Evolutionary conservation across 1,139 yeast species (phyloP).

Genomic region (Arxiozyma slooffiae): DNA sequence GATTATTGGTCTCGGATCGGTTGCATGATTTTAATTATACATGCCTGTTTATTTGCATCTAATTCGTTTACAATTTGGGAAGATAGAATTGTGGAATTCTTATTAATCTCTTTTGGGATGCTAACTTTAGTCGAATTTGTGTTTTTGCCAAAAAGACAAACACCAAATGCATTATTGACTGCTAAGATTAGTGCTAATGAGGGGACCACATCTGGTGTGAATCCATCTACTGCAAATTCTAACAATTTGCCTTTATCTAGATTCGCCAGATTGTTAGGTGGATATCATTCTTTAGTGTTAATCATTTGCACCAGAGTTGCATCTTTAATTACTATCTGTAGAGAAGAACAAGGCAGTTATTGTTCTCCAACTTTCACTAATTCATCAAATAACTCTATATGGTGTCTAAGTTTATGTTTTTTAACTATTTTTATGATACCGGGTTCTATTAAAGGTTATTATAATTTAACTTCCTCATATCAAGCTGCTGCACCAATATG

Average conservation of each 20-base stretch:
- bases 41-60: conserved; percentile 69
- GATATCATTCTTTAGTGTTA: conserved; percentile 58
- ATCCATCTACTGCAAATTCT: conserved; percentile 21
- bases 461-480: conserved; percentile 61
- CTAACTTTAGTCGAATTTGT: conserved; percentile 38
- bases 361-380: conserved; percentile 63
- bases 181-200: conserved; percentile 27
- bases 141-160: conserved; percentile 28
- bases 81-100: conserved; percentile 62
- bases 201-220: conserved; percentile 22
- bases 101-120: conserved; percentile 62
- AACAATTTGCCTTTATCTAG: conserved; percentile 25
- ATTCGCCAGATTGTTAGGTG: conserved; percentile 33
- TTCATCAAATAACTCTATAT: conserved; percentile 43
- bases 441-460: conserved; percentile 55
- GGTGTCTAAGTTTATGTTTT: conserved; percentile 50
- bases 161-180: conserved; percentile 28
- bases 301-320: conserved; percentile 51
- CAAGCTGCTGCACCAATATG: conserved; percentile 81
- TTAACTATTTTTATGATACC: conserved; percentile 54
- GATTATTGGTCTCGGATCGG: conserved; percentile 72
- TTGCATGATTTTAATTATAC: conserved; percentile 45
- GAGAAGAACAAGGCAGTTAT: conserved; percentile 79
- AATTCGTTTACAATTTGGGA: conserved; percentile 96
- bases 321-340: conserved; percentile 61